These are phyloP conservation scores for Russula earlei DNA, from an alignment of 768 basidiomycete genomes.

Conservation along the genomic window DNA sequence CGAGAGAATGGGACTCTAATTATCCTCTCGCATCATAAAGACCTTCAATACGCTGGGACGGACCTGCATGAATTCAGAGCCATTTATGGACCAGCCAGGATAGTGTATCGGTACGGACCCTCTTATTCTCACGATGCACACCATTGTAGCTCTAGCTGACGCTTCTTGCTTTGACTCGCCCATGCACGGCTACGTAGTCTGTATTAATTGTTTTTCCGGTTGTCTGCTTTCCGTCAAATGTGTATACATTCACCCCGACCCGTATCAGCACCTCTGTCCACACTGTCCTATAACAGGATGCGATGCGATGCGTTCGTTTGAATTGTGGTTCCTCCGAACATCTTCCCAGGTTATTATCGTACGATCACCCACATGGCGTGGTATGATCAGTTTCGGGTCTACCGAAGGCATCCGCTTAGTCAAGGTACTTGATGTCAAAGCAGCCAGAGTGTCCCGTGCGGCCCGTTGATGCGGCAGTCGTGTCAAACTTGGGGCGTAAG, in stretches of 20 bases:
- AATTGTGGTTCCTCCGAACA: background rate
- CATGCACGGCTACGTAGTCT: constrained; percentile 21
- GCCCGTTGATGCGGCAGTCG: background rate
- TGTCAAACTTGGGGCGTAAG: background rate
- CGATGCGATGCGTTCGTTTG: background rate
- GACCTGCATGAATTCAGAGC: constrained; percentile 19
- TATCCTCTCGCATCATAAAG: constrained; percentile 14
- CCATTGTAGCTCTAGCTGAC: constrained; percentile 29
- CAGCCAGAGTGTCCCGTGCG: background rate
- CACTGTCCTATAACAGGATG: background rate
- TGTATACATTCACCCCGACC: constrained; percentile 22
- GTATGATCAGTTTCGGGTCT: too few relatives aligned
- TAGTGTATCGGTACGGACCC: constrained; percentile 32
- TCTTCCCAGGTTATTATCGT: background rate
- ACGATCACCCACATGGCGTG: background rate
- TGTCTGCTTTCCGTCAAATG: constrained; percentile 21
- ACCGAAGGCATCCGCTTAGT: too few relatives aligned
- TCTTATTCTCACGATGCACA: constrained; percentile 12
- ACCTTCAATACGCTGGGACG: constrained; percentile 14
- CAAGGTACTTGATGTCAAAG: too few relatives aligned
- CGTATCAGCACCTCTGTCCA: background rate
- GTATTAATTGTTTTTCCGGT: constrained; percentile 29
- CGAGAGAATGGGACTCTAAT: constrained; percentile 71
- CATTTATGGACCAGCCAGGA: constrained; percentile 15
- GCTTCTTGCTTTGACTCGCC: constrained; percentile 13